Conservation (phyloP, 148 eudicot genomes). For the Rhododendron henanense region DNA sequence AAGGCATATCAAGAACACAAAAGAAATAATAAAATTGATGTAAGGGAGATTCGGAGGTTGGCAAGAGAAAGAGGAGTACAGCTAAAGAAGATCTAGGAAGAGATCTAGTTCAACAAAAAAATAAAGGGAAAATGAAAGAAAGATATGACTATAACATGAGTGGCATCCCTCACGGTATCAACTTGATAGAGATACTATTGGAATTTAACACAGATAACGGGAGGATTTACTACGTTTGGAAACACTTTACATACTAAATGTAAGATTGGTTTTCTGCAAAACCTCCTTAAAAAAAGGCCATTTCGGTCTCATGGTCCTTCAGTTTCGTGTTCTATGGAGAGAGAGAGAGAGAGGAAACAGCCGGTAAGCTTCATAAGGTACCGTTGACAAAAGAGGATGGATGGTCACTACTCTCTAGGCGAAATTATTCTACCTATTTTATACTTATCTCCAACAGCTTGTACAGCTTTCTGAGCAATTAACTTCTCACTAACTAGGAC, state of each 20-base stretch:
- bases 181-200: conserved; percentile 16
- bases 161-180: conserved; percentile 9
- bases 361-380: conserved; percentile 56
- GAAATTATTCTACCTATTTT: conserved; percentile 34
- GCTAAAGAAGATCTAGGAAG: conserved; percentile 52
- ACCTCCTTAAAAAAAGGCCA: conserved; percentile 27
- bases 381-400: conserved; percentile 50
- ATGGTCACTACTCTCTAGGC: conserved; percentile 21
- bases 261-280: conserved; percentile 34
- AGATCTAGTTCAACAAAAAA: conserved; percentile 39
- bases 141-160: conserved; percentile 9
- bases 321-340: conserved; percentile 20
- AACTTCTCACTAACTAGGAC: conserved; percentile 34
- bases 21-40: conserved; percentile 34
- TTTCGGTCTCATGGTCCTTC: conserved; percentile 7
- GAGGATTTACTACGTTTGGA: conserved; percentile 25
- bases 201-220: conserved; percentile 31
- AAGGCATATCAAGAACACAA: conserved; percentile 34
- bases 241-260: conserved; percentile 22
- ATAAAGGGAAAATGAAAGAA: conserved; percentile 2
- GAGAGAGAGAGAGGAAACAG: conserved; percentile 43
- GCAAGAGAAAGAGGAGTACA: conserved; percentile 31
- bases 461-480: conserved; percentile 55
- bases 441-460: conserved; percentile 48
- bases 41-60: conserved; percentile 30